Evolutionary conservation across 768 basidiomycete genomes (phyloP), one percentile per base, ranked within the genome.

Genomic region (Kwoniella dejecticola): DNA sequence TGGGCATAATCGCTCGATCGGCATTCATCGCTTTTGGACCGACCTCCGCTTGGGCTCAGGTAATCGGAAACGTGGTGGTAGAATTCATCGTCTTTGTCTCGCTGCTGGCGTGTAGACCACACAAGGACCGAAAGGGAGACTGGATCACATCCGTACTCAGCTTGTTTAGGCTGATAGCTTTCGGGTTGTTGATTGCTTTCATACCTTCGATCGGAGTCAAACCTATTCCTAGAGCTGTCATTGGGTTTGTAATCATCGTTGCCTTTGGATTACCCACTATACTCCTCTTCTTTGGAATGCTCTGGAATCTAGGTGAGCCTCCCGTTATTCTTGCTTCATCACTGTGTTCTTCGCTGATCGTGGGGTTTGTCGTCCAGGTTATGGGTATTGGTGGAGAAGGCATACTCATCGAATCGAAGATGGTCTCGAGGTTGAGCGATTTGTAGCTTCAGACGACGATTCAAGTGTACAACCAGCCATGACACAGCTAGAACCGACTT

Each of bases 211-310:
- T 92, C 24, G 77, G 82, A 5, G 83, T 93, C 31, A 79, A 82
- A 17, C 82, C 91, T 40, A 95, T 95, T 68, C 87, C 89, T 1
- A 85, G 91, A 19, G 88, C 89, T 1, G 87, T 84, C 31, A 87
- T 96, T 57, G 91, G 91, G 21, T 83, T 89, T 58, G 83, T 91
- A 63, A 82, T 85, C 38, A 85, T 87, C 12, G 84, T 88, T 30
- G 82, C 91, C 36, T 88, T 86, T 75, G 87, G 88, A 13, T 79
- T 90, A 38, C 84, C 89, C 0, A 83, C 89, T 29, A 62, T 93
- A 46, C 78, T 90, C 57, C 82, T 89, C 70, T 84, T 89, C 73
- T 66, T 87, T 71, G 90, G 90, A 70, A 79, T 86, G 44, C 66
- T 85, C 44, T 79, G 85, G 77, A 84, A 88, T 54, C 42, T 70